These are phyloP conservation scores for Bipolaris sorokiniana DNA, from an alignment of 2,329 filamentous ascomycete species.

Conservation along the genomic window DNA sequence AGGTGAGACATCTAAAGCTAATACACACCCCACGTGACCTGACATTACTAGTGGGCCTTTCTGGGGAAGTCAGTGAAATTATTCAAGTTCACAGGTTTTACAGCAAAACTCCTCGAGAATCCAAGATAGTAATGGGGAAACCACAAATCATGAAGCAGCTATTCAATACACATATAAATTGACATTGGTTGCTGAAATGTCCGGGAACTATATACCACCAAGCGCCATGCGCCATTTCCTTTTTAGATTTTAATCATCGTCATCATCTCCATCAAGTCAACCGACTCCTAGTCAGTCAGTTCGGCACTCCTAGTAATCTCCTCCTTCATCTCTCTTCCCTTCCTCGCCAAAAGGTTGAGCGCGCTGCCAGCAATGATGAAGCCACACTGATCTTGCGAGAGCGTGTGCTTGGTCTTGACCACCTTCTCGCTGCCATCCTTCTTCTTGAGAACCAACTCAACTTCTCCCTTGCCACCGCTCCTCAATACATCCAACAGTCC, in stretches of 20 bases:
- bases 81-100: neutral
- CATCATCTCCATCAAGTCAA: neutral
- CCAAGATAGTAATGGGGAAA: neutral
- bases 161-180: neutral
- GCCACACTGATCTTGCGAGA: conserved; percentile 86
- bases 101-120: neutral
- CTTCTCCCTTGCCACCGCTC: conserved; percentile 77
- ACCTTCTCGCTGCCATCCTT: conserved; percentile 67
- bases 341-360: conserved; percentile 81
- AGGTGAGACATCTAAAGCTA: neutral
- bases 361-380: conserved; percentile 95
- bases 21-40: neutral
- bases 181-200: neutral
- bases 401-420: conserved; percentile 82
- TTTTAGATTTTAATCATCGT: neutral
- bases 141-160: neutral
- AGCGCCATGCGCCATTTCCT: conserved; percentile 1
- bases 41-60: neutral
- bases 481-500: conserved; percentile 83
- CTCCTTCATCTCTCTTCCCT: conserved; percentile 52
- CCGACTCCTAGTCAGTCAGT: conserved; percentile 43
- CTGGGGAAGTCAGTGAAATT: no score
- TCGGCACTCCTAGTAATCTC: conserved; percentile 47
- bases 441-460: conserved; percentile 64
- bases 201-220: neutral